Evolutionary conservation across 192 early-diverging fungal species (phyloP), one percentile per base, ranked within the genome.

Genomic region (Gryganskiella cystojenkinii): DNA sequence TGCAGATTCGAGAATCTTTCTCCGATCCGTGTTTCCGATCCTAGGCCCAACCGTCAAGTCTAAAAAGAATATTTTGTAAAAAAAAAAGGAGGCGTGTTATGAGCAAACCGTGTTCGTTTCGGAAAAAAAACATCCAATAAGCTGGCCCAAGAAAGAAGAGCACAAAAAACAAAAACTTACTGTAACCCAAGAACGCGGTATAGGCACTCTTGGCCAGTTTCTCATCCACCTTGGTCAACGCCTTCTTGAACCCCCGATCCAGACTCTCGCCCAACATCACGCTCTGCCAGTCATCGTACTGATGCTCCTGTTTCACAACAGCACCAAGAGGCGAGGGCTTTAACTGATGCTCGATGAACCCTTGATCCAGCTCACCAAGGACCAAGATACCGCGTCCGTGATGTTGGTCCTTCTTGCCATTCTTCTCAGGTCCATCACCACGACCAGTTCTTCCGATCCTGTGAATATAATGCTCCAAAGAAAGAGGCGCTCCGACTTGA

Each of bases 401-500:
- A 25, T 61, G 43, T 0, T 63, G 17, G 9, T 43, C 25, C 22
- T 33, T 66, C 22, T 90, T 72, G 0, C 85, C 89, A 45, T 89
- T 80, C 55, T 90, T 91, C 17, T 82, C 63, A 33, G 37, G 37
- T 40, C 87, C 86, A 44, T 92, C 92, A 3, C 94, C 98, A 49
- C 98, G 93, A 24, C 97, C 98, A 11, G 98, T 98, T 65, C 98
- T 90, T 17, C 98, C 98, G 44, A 99, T 83, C 28, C 98, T 90
- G 84, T 99, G 98, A 47, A 99, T 93, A 67, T 99, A 99, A 65
- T 95, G 91, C 50, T 97, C 94, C 24, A 86, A 53, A 20, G 89
- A 84, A 9, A 90, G 81, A 30, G 98, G 94, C 0, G 94, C 84
- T 44, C 96, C 97, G 17, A 96, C 71, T 79, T 98, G 95, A 40